Evolutionary conservation across 176 grass and related monocot species (phyloP).

Genomic region (Thalia dealbata): DNA sequence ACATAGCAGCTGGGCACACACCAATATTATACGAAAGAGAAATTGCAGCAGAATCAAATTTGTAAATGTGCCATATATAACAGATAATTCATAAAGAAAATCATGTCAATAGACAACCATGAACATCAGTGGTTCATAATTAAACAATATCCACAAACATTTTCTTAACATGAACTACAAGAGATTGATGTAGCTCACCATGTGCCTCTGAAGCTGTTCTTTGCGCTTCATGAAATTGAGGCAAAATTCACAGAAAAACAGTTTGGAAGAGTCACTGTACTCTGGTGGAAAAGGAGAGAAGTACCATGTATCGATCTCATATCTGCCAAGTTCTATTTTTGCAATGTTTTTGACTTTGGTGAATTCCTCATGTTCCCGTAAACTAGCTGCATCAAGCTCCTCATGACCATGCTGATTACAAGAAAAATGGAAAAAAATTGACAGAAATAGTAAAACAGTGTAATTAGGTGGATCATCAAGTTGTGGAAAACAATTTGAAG

Average conservation of each 20-base stretch:
- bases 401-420: constrained; percentile 68
- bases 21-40: neutral
- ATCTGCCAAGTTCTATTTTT: constrained; percentile 95
- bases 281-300: constrained; percentile 97
- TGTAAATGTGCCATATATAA: neutral
- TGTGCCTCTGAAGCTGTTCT: constrained; percentile 98
- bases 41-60: neutral
- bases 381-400: constrained; percentile 91
- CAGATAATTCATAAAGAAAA: neutral
- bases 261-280: constrained; percentile 84
- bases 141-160: neutral
- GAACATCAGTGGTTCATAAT: neutral
- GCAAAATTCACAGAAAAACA: constrained; percentile 98
- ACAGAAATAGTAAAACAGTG: neutral
- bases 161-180: constrained; percentile 1
- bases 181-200: constrained; percentile 49
- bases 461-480: neutral
- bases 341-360: constrained; percentile 99
- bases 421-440: neutral
- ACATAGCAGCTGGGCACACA: neutral
- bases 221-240: constrained; percentile 99
- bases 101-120: neutral
- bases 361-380: constrained; percentile 93
- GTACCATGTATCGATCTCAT: constrained; percentile 99
- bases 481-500: neutral